phyloP scores from a whole-genome alignment of 768 basidiomycete genomes.

The Rubroboletus pulcherrimus region DNA sequence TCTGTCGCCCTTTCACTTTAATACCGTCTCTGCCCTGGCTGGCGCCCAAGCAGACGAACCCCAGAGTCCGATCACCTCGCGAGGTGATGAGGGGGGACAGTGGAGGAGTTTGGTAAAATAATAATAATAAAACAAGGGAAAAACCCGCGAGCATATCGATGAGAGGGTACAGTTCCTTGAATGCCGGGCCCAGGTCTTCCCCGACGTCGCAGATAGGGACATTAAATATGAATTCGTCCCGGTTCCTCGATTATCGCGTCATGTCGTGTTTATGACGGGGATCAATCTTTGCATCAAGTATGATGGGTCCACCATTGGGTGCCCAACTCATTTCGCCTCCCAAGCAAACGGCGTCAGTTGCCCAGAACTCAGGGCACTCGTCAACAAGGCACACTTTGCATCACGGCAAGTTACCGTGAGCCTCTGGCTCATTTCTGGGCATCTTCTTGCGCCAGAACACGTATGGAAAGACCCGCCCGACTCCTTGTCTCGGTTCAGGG shows the following conservation, averaged over 20 bases:
- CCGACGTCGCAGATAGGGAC: not conserved
- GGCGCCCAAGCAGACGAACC: not conserved
- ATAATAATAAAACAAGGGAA: constrained; percentile 3
- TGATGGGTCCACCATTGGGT: not conserved
- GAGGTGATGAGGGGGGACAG: not conserved
- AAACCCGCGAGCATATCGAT: not conserved
- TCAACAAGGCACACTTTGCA: constrained; percentile 8
- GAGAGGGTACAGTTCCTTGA: constrained; percentile 10
- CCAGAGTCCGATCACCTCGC: constrained; percentile 5
- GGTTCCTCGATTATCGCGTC: constrained; percentile 3
- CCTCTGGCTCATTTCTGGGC: constrained; percentile 13
- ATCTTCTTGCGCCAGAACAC: constrained; percentile 13
- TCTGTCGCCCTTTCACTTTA: constrained; percentile 2
- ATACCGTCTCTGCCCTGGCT: constrained; percentile 3
- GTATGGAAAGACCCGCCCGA: constrained; percentile 17
- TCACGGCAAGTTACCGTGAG: constrained; percentile 9
- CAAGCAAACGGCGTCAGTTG: constrained; percentile 3
- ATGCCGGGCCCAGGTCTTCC: constrained; percentile 9
- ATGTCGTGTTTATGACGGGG: constrained; percentile 14
- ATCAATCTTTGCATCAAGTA: no score
- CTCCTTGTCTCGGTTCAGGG: not conserved
- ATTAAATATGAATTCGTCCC: not conserved
- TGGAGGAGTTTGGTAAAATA: not conserved
- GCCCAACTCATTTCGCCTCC: constrained; percentile 23
- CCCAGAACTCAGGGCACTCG: constrained; percentile 12